Conservation (phyloP, 805 yeast species). For the Maudiozyma barnettii region DNA sequence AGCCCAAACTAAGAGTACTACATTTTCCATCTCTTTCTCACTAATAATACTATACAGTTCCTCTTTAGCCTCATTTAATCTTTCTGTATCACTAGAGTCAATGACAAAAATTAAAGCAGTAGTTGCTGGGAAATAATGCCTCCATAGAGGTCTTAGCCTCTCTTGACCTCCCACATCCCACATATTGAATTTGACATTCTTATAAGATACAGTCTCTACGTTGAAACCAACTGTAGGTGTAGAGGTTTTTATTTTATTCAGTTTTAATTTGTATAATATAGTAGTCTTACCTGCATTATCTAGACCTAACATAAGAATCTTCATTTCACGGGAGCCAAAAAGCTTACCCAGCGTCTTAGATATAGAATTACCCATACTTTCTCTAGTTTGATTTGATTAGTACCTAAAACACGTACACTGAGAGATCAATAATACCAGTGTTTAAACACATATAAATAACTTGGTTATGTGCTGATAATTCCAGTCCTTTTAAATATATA, state of each 20-base stretch:
- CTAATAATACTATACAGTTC: slow-evolving; percentile 70
- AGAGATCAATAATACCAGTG: too few species aligned
- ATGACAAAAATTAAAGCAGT: slow-evolving; percentile 86
- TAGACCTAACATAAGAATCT: slow-evolving; percentile 81
- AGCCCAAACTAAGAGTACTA: slow-evolving; percentile 74
- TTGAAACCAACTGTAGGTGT: slow-evolving; percentile 94
- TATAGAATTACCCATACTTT: slow-evolving; percentile 27
- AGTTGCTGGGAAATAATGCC: slow-evolving; percentile 90
- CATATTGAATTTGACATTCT: slow-evolving; percentile 74
- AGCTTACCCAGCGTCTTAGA: slow-evolving; percentile 34
- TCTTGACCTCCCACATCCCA: slow-evolving; percentile 98
- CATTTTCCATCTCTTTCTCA: slow-evolving; percentile 76
- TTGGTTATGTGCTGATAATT: too few species aligned
- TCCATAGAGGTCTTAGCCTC: slow-evolving; percentile 84
- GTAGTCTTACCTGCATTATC: slow-evolving; percentile 93
- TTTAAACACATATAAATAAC: too few species aligned
- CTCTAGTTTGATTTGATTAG: too few species aligned
- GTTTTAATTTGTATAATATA: slow-evolving; percentile 70
- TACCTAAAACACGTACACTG: too few species aligned
- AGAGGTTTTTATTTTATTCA: slow-evolving; percentile 66
- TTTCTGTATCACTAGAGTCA: slow-evolving; percentile 63
- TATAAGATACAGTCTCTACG: slow-evolving; percentile 76
- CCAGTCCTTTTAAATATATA: too few species aligned
- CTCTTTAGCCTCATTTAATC: slow-evolving; percentile 68
- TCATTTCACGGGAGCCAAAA: slow-evolving; percentile 47